Conservation (phyloP, 1,139 yeast genomes). For the Diutina rugosa region DNA sequence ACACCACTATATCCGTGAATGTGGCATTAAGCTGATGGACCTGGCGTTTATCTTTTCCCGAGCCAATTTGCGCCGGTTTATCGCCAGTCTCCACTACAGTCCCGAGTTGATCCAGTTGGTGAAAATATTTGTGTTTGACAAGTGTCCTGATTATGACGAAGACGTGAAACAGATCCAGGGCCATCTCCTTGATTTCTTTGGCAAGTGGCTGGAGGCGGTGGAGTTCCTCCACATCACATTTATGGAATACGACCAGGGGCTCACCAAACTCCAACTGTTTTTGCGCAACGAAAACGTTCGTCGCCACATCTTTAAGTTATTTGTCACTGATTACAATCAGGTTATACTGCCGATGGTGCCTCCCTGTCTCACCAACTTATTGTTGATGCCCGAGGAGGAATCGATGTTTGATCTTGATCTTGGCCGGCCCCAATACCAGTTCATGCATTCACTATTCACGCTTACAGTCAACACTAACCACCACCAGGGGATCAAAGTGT, state of each 20-base stretch:
- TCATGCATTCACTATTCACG: conserved; percentile 15
- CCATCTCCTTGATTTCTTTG: conserved; percentile 17
- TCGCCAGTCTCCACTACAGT: conserved; percentile 11
- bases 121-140: conserved; percentile 22
- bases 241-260: conserved; percentile 16
- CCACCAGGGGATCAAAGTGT: conserved; percentile 19
- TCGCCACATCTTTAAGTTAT: conserved; percentile 18
- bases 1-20: conserved; percentile 13
- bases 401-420: conserved; percentile 17
- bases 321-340: conserved; percentile 14
- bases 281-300: conserved; percentile 15
- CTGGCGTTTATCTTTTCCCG: conserved; percentile 15
- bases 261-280: conserved; percentile 14
- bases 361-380: conserved; percentile 17
- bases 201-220: conserved; percentile 12
- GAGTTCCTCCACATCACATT: conserved; percentile 24
- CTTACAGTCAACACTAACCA: conserved; percentile 21
- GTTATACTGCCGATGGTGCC: conserved; percentile 17
- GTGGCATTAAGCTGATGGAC: conserved; percentile 21
- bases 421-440: conserved; percentile 10
- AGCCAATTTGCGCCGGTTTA: conserved; percentile 11
- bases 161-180: conserved; percentile 10
- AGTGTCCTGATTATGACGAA: conserved; percentile 13
- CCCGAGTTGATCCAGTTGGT: conserved; percentile 13
- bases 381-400: conserved; percentile 19